These are phyloP conservation scores for Zygoascus tannicola DNA, from an alignment of 805 yeast species.

Conservation along the genomic window DNA sequence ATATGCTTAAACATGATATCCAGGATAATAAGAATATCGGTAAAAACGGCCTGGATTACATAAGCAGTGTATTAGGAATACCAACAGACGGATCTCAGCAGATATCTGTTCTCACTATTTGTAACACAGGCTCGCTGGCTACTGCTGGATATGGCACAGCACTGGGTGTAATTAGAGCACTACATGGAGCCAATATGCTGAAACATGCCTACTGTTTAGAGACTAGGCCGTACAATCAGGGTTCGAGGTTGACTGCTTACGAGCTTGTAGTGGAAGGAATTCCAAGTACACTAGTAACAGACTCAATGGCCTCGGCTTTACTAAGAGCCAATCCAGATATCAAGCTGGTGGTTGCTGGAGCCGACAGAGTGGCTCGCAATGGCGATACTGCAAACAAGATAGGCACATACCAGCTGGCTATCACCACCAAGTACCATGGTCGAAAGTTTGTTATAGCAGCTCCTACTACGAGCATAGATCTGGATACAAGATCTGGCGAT, in stretches of 20 bases:
- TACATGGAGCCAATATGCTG: constrained; percentile 43
- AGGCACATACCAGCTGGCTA: constrained; percentile 85
- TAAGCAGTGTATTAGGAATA: constrained; percentile 35
- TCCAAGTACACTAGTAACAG: constrained; percentile 84
- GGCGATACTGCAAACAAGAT: constrained; percentile 97
- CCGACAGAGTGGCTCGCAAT: constrained; percentile 84
- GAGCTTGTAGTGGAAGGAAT: constrained; percentile 79
- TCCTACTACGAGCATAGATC: constrained; percentile 85
- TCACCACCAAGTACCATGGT: constrained; percentile 55
- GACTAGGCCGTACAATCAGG: constrained; percentile 95
- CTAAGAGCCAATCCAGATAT: constrained; percentile 56
- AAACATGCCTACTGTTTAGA: constrained; percentile 79
- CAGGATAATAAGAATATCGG: constrained; percentile 74
- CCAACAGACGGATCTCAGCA: too few species aligned
- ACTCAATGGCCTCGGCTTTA: constrained; percentile 81
- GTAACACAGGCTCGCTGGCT: constrained; percentile 95
- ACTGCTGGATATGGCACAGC: constrained; percentile 98
- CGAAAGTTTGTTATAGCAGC: constrained; percentile 91
- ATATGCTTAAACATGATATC: constrained; percentile 65
- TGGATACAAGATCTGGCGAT: constrained; percentile 54
- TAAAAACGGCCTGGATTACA: constrained; percentile 55
- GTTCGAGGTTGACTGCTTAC: constrained; percentile 85
- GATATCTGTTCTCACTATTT: constrained; percentile 78
- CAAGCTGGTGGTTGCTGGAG: constrained; percentile 85
- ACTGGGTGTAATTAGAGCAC: constrained; percentile 77